Base-by-base conservation (phyloP, 805 yeast species). In the Candida schatavii region DNA sequence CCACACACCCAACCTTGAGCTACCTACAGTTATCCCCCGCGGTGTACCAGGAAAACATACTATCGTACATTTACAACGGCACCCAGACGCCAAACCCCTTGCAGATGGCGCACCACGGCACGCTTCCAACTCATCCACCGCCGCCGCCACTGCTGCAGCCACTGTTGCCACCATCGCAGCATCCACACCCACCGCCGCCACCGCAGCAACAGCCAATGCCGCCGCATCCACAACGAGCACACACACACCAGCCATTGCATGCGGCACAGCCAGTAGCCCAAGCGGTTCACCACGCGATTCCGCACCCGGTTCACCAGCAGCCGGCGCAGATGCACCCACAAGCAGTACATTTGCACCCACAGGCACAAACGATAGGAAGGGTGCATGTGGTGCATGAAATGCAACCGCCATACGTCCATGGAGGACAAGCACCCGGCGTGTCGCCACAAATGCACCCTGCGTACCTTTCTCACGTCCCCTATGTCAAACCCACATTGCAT, bases 1-100 rank as follows among this genome's bases (percentile, higher is more conserved):
- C 57, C 4, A 40, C 43, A n/a, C 66, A 63, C 37, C 56, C 64
- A 1, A 20, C 34, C 3, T 45, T 63, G 14, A 51, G 46, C 31
- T 44, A 49, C 34, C 49, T 62, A 22, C 49, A 39, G 23, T 43
- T 61, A 32, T 52, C 55, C 26, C 50, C 52, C 3, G 40, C 40
- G 11, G 46, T 56, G 7, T 59, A 59, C 37, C 63, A 54, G 15
- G 56, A 59, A 10, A 54, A 48, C 39, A 43, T 57, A 15, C 23
- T 44, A 19, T 38, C 41, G 5, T 38, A 38, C 17, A 28, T 38
- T 3, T 31, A 38, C 17, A 38, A 38, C 15, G 41, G 41, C 3
- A 26, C 37, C 13, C 9, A 15, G 11, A 31, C 35, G 5, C 35
- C 35, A 13, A 29, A 29, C 32, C 17, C 32, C 10, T 29, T 29